Conservation (phyloP, 352 stramenopile species). For the Phytophthora chlamydospora region DNA sequence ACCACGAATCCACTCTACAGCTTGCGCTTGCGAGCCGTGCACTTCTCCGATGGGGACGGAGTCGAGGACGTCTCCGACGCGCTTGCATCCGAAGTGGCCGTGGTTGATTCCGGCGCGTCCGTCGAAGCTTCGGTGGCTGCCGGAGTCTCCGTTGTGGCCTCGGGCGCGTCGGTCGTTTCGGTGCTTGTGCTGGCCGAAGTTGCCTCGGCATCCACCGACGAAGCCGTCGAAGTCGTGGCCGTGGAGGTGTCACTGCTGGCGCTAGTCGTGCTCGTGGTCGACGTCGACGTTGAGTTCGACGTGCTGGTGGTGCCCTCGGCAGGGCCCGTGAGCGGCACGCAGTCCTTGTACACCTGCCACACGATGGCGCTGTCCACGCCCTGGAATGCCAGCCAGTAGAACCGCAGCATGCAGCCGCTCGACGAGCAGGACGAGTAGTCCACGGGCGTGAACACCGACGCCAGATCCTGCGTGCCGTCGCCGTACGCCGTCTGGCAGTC, state of each 20-base stretch:
- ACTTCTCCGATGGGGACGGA: conserved; percentile 26
- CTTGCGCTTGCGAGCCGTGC: conserved; percentile 16
- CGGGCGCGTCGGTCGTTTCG: conserved; percentile 10
- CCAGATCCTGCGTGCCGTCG: conserved; percentile 19
- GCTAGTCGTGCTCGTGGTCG: not conserved
- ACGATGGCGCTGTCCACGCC: conserved; percentile 27
- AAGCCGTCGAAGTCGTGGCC: not conserved
- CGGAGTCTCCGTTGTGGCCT: not conserved
- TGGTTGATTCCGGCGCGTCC: conserved; percentile 8
- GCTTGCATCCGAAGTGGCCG: too few species aligned
- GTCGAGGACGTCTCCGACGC: conserved; percentile 3
- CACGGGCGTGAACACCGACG: conserved; percentile 34
- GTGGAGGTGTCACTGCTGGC: conserved; percentile 12
- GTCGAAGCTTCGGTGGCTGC: conserved; percentile 11
- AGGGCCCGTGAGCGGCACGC: conserved; percentile 22
- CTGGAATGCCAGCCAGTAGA: conserved; percentile 40
- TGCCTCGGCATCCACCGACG: too few species aligned
- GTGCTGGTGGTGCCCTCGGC: conserved; percentile 22
- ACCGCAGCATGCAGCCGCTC: conserved; percentile 35
- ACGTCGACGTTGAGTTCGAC: conserved; percentile 21
- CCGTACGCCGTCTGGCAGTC: conserved; percentile 35
- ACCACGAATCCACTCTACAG: too few species aligned
- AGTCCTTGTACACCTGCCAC: conserved; percentile 45
- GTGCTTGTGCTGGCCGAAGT: too few species aligned
- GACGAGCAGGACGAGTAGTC: conserved; percentile 38